Evolutionary conservation across 495 filamentous ascomycete species (phyloP), one percentile per base, ranked within the genome.

Genomic region (Tuber aestivum): DNA sequence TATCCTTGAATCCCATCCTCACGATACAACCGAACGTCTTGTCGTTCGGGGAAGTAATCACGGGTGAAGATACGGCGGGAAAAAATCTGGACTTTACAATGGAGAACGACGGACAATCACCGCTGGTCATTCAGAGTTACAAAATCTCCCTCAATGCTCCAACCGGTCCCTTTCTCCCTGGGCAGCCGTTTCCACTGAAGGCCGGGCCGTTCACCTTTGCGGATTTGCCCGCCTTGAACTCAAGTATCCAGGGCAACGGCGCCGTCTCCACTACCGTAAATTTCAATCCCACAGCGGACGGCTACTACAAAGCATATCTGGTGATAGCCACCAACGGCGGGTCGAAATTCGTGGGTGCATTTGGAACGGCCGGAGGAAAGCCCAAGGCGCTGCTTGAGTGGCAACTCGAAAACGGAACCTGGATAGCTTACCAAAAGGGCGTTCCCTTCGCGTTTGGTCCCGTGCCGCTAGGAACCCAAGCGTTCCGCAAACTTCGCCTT

Each of bases 371-470:
- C 10, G 83, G 81, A 3, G 76, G 74, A 0, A 35, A 77, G n/a
- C 80, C 85, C 21, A 78, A 79, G 27, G 81, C 85, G 0, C 61
- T 83, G 20, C 69, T 86, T 8, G 84, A 85, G 72, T 86, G 86
- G 79, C 76, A 86, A 48, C 77, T 76, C 18, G 65, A 78, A 3
- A 82, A 86, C 56, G 84, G 84, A 10, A 81, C 81, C 7, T 86
- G 85, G 85, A 78, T 84, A 10, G 69, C 78, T 18, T 86, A 84
- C 37, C 69, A 79, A 14, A 70, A 76, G 21, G 77, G 71, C 16
- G 76, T 77, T 16, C 71, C 85, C 0, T 85, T 86, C 61, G 81
- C 71, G 3, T 86, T 86, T 50, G 84, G 84, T 7, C 70, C 65
- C 4, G 84, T 86, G 2, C 73, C 77, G 1, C 70, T 84, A 40